Conservation (phyloP, 768 basidiomycete species). For the Podaxis rugospora region DNA sequence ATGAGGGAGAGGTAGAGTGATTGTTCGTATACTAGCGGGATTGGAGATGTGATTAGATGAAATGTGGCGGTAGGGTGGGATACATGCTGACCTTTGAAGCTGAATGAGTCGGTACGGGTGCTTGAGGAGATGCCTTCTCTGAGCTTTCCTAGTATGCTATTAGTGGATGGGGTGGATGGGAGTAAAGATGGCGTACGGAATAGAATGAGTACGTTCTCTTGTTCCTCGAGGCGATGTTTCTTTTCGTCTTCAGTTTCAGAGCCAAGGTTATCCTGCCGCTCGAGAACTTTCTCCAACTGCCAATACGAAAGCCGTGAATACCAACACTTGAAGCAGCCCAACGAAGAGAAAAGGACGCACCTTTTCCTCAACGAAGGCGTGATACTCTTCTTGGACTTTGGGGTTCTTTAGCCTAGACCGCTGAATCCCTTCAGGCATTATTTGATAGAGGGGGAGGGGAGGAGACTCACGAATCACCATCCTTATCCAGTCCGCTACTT, state of each 20-base stretch:
- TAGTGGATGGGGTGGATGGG: not conserved
- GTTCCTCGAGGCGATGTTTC: conserved; percentile 44
- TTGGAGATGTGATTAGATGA: not conserved
- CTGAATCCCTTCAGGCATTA: conserved; percentile 27
- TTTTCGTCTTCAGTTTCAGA: conserved; percentile 28
- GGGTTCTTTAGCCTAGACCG: conserved; percentile 52
- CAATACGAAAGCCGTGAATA: not conserved
- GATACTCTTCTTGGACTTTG: conserved; percentile 63
- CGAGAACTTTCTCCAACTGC: conserved; percentile 49
- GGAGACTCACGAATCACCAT: conserved; percentile 65
- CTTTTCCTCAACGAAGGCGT: conserved; percentile 60
- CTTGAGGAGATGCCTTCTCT: conserved; percentile 70
- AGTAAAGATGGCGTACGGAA: conserved; percentile 47
- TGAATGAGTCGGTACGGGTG: conserved; percentile 53
- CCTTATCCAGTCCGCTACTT: conserved; percentile 70
- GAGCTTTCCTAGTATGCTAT: conserved; percentile 52
- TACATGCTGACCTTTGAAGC: conserved; percentile 54
- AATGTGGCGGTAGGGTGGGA: not conserved
- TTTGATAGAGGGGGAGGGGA: conserved; percentile 1
- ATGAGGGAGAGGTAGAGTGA: conserved; percentile 62
- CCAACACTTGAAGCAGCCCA: not conserved
- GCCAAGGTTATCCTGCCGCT: conserved; percentile 25
- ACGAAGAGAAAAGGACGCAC: conserved; percentile 28
- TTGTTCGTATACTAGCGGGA: conserved; percentile 59
- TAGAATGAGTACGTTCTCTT: conserved; percentile 69